Evolutionary conservation across 305 asterid species (phyloP), one percentile per base, ranked within the genome.

Genomic region (Nicotiana rustica): DNA sequence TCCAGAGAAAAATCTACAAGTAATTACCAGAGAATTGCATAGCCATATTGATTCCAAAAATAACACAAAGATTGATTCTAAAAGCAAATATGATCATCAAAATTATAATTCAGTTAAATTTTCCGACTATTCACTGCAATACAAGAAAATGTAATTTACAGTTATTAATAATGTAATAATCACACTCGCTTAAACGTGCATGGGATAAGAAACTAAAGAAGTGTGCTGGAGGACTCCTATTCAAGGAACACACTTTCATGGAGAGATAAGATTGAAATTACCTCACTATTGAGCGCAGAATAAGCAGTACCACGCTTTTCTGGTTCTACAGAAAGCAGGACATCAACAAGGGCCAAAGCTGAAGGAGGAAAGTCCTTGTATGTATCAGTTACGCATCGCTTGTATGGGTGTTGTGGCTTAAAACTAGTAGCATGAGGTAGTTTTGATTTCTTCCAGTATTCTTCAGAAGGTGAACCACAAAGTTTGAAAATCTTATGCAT

Each of bases 401-500:
- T 90, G 88, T 95, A 93, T 17, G 78, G 59, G 55, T 82, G 90
- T 61, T 91, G 93, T 18, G 97, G 89, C 81, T 89, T 93, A 65
- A 93, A 95, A 82, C 96, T 95, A 76, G 91, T 87, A 44, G 96
- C 95, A 73, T 89, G 94, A 17, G 94, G 97, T 66, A 90, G 85
- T 82, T 91, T 93, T 13, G 93, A 80, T 83, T 85, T 91, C 56
- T 82, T 90, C 98, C 98, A 93, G 81, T 90, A 95, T 47, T 89
- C 93, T 75, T 90, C 94, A 21, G 94, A 85, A 38, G 98, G 98
- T 36, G 98, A 95, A 73, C 98, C 98, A 84, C 98, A 95, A 38
- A 95, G 89, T 92, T 95, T 95, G 89, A 95, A 92, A 76, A 95
- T 95, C 85, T 95, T 95, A 78, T 95, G 98, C 91, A 92, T 86